Evolutionary conservation across 2,329 filamentous ascomycete genomes (phyloP).

Genomic region (Lecanosticta acicola): DNA sequence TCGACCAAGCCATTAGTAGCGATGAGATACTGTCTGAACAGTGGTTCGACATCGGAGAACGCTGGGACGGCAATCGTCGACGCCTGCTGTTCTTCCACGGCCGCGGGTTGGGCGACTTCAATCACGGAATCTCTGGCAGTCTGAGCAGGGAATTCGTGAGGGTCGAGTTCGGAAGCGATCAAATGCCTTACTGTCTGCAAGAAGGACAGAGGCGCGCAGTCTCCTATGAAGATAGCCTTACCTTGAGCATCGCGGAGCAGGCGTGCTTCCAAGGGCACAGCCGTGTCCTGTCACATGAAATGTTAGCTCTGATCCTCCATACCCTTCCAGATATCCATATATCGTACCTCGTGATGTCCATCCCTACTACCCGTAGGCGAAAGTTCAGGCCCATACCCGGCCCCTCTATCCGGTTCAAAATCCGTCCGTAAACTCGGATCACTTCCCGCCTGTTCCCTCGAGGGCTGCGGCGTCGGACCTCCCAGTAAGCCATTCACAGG

Average conservation of each 20-base stretch:
- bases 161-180: conserved; percentile 42
- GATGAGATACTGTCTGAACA: conserved; percentile 39
- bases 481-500: conserved; percentile 14
- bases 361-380: conserved; percentile 18
- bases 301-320: not conserved
- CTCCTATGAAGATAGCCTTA: conserved; percentile 51
- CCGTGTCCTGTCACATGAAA: no score
- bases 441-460: conserved; percentile 6
- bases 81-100: conserved; percentile 2
- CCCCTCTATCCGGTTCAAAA: not conserved
- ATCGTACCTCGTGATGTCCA: conserved; percentile 30
- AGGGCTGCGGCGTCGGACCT: not conserved
- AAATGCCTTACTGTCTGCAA: conserved; percentile 49
- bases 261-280: conserved; percentile 40
- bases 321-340: not conserved
- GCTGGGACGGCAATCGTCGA: not conserved
- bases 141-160: conserved; percentile 24
- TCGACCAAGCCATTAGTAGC: conserved; percentile 47
- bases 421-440: not conserved
- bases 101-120: conserved; percentile 13
- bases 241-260: conserved; percentile 49
- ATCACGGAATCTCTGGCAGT: conserved; percentile 20
- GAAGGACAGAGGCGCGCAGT: conserved; percentile 50
- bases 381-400: conserved; percentile 10
- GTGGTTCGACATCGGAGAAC: not conserved